These are phyloP conservation scores for Nepenthes alata DNA, from an alignment of 179 eudicot genomes.

Conservation along the genomic window DNA sequence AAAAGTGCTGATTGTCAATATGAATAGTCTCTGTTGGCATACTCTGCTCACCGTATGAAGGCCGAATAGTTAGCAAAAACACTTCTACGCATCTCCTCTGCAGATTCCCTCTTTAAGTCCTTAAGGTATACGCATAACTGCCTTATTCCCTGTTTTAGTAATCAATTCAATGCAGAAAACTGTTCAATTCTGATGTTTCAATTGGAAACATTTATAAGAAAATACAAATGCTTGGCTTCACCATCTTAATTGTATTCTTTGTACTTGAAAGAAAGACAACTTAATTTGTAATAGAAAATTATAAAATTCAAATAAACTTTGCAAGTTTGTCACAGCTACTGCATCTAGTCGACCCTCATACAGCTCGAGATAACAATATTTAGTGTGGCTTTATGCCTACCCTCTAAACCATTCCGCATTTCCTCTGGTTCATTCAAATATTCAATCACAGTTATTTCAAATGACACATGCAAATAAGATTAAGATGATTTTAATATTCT, in stretches of 20 bases:
- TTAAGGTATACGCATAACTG: conserved; percentile 49
- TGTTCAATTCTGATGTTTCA: background rate
- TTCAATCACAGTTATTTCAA: too few relatives aligned
- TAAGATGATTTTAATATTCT: too few relatives aligned
- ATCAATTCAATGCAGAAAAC: background rate
- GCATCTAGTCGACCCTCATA: background rate
- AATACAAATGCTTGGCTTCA: background rate
- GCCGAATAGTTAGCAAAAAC: conserved; percentile 90
- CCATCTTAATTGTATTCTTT: background rate
- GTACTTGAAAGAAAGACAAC: too few relatives aligned
- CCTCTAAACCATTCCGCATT: too few relatives aligned
- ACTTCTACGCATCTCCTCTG: conserved; percentile 97
- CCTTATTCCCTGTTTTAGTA: conserved; percentile 48
- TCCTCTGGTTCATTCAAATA: too few relatives aligned
- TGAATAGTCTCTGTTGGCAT: background rate
- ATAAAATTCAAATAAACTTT: too few relatives aligned
- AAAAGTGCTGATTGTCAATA: background rate
- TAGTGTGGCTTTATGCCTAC: background rate
- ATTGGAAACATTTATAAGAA: background rate
- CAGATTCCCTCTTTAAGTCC: conserved; percentile 77
- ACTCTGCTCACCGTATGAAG: conserved; percentile 56
- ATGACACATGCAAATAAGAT: too few relatives aligned
- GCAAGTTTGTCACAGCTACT: background rate
- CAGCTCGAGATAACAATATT: background rate
- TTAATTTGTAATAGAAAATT: too few relatives aligned